A percentile compares a stretch with the other conserved stretches of the same genome.
Conservation (phyloP, 129 eudicot genomes). For the Apium graveolens region DNA sequence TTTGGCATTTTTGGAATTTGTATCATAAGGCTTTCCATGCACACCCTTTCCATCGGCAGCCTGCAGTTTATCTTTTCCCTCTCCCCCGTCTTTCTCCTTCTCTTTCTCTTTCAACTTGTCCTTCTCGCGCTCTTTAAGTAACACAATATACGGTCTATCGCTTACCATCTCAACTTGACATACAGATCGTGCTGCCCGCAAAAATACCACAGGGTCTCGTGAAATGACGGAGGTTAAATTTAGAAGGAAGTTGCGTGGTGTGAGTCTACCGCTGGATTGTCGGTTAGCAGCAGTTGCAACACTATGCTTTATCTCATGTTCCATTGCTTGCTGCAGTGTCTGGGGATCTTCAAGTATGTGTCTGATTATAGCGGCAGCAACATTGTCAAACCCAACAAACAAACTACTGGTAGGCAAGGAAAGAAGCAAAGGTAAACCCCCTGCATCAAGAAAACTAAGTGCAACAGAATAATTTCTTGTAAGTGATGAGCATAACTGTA, state of each 20-base stretch:
- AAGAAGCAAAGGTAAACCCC: conserved; percentile 74
- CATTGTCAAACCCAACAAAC: conserved; percentile 86
- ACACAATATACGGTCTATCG: conserved; percentile 76
- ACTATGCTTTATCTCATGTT: conserved; percentile 81
- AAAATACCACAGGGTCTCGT: conserved; percentile 80
- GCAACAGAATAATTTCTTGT: conserved; percentile 86
- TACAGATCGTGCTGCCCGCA: conserved; percentile 83
- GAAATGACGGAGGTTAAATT: conserved; percentile 65
- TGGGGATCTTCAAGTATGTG: conserved; percentile 98
- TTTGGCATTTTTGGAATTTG: conserved; percentile 52
- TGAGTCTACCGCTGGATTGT: conserved; percentile 83
- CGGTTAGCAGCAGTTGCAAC: conserved; percentile 59
- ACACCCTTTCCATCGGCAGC: conserved; percentile 53
- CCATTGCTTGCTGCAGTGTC: conserved; percentile 98
- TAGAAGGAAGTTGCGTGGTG: conserved; percentile 65
- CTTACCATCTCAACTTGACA: conserved; percentile 94
- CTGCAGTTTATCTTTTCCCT: conserved; percentile 57
- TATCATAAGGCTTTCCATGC: conserved; percentile 55
- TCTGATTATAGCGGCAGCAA: conserved; percentile 77
- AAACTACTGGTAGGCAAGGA: conserved; percentile 82
- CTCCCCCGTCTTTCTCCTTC: conserved; percentile 54
- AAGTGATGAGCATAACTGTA: conserved; percentile 81
- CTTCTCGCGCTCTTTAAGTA: conserved; percentile 89
- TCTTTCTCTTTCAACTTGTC: conserved; percentile 80
- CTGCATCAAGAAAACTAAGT: conserved; percentile 68